Evolutionary conservation across 306 rosid species (phyloP).

Genomic region (Gynostemma pentaphyllum): DNA sequence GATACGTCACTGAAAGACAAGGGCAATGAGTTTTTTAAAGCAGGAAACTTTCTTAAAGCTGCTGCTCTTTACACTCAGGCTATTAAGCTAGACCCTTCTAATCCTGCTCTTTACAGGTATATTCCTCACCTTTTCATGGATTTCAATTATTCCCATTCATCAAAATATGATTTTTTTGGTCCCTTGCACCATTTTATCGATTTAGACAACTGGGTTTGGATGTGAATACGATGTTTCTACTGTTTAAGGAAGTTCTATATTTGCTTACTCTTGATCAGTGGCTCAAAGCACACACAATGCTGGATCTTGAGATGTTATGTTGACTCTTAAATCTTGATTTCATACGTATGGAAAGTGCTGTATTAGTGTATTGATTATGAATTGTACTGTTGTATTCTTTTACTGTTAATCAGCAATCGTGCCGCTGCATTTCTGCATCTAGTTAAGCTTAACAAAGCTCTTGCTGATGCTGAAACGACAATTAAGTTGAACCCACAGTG

Average conservation of each 20-base stretch:
- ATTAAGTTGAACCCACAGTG: conserved; percentile 78
- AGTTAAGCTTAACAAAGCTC: conserved; percentile 90
- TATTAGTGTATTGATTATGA: too few species aligned
- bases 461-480: conserved; percentile 90
- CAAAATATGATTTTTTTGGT: neutral
- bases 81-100: conserved; percentile 80
- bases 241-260: neutral
- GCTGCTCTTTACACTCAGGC: conserved; percentile 97
- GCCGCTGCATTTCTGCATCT: conserved; percentile 95
- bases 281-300: neutral
- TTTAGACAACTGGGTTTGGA: neutral
- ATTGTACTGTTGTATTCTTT: conserved; percentile 17
- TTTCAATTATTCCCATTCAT: neutral
- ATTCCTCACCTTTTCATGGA: neutral
- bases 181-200: neutral
- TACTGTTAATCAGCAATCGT: conserved; percentile 58
- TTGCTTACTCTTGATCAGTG: neutral
- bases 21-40: conserved; percentile 85
- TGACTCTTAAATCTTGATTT: neutral
- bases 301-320: neutral
- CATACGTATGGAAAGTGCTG: neutral
- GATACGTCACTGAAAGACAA: conserved; percentile 60
- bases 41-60: conserved; percentile 87
- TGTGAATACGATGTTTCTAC: neutral
- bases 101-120: conserved; percentile 85